Evolutionary conservation across 257 asterid genomes (phyloP), one percentile per base, ranked within the genome.

Genomic region (Paraleonurus japonicus): DNA sequence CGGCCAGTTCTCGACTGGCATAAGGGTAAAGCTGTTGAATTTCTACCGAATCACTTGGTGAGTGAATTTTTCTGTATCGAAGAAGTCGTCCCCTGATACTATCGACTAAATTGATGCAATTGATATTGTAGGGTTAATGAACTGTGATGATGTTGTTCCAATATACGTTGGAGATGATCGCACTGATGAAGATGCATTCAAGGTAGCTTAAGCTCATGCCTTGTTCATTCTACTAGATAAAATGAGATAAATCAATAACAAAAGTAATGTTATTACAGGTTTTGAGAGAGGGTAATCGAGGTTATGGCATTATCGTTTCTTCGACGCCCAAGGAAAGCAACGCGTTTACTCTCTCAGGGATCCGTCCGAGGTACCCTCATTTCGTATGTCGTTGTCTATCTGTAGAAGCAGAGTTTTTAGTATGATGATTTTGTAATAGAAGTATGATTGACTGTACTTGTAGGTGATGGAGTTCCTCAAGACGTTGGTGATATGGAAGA

Each of bases 1-100:
- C 87, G 98, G 28, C 97, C 98, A 2, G 88, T 92, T 69, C 96
- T 92, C 23, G 71, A 89, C 76, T 93, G 98, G 98, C 88, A 93
- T 85, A 93, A 93, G 90, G 98, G 97, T 65, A 90, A 88, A 82
- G 98, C 98, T 57, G 95, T 93, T 16, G 96, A 93, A 75, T 92
- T 92, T 80, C 80, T 92, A 45, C 96, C 7, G 96, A 92, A 86
- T 92, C 98, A 23, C 93, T 93, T 24, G 97, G 98, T 93, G 72
- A 79, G 98, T 82, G 5, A 26, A 30, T n/a, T 5, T 8, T 43
- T 6, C 3, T 48, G 12, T 4, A 4, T 19, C 0, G 45, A 62
- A 62, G 20, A 33, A n/a, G 27, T 17, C 16, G 30, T 7, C 23
- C 7, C 32, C 50, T 37, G 4, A 20, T 17, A 7, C 61, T 27